Percentiles rank a stretch among this genome's conserved stretches.
phyloP scores from a whole-genome alignment of 495 filamentous ascomycete species.

The Chlorociboria aeruginascens region DNA sequence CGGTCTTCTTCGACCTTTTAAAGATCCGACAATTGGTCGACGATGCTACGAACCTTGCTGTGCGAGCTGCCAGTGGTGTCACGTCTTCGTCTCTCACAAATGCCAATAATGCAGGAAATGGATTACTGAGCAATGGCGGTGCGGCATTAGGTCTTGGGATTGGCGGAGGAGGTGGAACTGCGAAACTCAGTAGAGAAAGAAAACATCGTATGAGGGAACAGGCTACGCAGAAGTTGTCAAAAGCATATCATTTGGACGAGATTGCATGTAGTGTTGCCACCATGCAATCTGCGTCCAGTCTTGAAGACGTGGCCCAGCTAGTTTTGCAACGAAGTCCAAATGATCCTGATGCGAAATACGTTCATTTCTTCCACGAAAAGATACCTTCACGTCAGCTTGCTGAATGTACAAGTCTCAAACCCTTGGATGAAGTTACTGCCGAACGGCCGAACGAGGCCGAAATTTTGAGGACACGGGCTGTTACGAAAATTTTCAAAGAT shows the following conservation, averaged over 20 bases:
- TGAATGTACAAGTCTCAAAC: slow-evolving; percentile 53
- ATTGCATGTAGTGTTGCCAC: slow-evolving; percentile 71
- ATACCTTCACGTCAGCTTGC: slow-evolving; percentile 67
- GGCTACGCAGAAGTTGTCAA: slow-evolving; percentile 60
- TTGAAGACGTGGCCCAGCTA: slow-evolving; percentile 66
- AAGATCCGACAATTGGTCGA: slow-evolving; percentile 69
- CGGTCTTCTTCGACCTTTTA: slow-evolving; percentile 70
- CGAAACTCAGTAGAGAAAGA: slow-evolving; percentile 59
- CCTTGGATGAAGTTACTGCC: slow-evolving; percentile 53
- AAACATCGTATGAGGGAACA: slow-evolving; percentile 66
- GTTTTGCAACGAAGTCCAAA: slow-evolving; percentile 53
- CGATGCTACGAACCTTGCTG: slow-evolving; percentile 62
- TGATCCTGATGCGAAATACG: slow-evolving; percentile 63
- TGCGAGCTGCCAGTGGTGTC: slow-evolving; percentile 61
- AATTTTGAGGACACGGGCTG: slow-evolving; percentile 55
- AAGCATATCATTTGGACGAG: slow-evolving; percentile 67
- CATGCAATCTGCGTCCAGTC: slow-evolving; percentile 67
- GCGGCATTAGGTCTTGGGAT: slow-evolving; percentile 50
- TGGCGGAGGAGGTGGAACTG: slow-evolving; percentile 39
- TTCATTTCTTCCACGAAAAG: slow-evolving; percentile 83
- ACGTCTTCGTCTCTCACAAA: slow-evolving; percentile 48
- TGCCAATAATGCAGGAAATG: slow-evolving; percentile 25
- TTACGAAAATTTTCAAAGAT: slow-evolving; percentile 64
- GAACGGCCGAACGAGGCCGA: slow-evolving; percentile 49
- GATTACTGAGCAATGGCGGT: slow-evolving; percentile 38